Evolutionary conservation across 2,329 filamentous ascomycete species (phyloP), one percentile per base, ranked within the genome.

Genomic region (Periconia macrospinosa): DNA sequence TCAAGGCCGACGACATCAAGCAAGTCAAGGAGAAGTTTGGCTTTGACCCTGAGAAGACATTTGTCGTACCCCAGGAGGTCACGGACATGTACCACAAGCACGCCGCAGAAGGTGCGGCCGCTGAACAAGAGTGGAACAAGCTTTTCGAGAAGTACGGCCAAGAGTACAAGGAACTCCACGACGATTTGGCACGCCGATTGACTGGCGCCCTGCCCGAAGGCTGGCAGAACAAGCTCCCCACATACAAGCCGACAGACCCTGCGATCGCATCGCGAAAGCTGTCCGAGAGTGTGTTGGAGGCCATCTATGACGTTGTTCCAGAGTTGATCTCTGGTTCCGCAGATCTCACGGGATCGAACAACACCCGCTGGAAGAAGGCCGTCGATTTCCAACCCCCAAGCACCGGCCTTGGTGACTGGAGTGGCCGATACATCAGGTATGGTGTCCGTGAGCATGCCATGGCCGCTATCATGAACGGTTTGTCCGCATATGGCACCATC

Each of bases 311-410:
- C 48, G 85, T 81, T 62, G 74, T 99, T 51, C 94, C 94, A 63
- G 94, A 97, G 79, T 87, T 99, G 54, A 78, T 99, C 57, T 96
- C 93, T 75, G 94, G 94, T 69, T 99, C 94, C 62, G 94, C 94
- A 68, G 94, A 99, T 84, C 79, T 99, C 83, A 99, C 94, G 75
- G 91, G 91, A 74, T 97, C 94, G 75, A 99, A 99, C 86, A 88
- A 97, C 82, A 99, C 94, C 66, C 88, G 92, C 76, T 97, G 92
- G 92, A 99, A 97, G 89, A 85, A 86, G 51, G 93, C 94, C 53
- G 86, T 93, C 64, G 94, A 99, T 83, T 97, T 99, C 88, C 94
- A 99, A 83, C 91, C 92, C 61, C 90, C 91, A 55, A 82, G 85
- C 69, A 88, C 86, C 61, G 89, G 89, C 60, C 89, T 99, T 68